Base-by-base conservation (phyloP, 768 basidiomycete genomes). In the Paxillus ammoniavirescens region DNA sequence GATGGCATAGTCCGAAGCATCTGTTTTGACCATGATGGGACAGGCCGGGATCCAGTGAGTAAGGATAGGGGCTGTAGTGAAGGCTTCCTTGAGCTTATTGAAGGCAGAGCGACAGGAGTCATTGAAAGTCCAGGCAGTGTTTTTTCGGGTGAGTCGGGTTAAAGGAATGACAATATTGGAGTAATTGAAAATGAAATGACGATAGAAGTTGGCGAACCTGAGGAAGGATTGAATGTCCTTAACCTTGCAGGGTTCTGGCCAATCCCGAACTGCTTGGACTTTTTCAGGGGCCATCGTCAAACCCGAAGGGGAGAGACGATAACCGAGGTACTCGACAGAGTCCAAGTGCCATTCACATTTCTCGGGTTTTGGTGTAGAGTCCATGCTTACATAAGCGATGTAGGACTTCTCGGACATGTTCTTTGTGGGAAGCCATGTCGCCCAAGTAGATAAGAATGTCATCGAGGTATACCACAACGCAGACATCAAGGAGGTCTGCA, bases 131-230 rank as follows among this genome's bases (percentile, higher is more conserved):
- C 43, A 64, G 0, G 51, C 48, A 21, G 49, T 31, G 37, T 49
- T 21, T 46, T 72, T 72, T 14, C 56, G 48, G 10, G 66, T 70
- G 8, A 73, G 61, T 1, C 41, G 38, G 14, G 59, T 72, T 8
- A 74, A 55, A 1, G 65, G 67, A 35, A 72, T 46, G 23, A 63
- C 59, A 40, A 72, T 68, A 18, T 53, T 15, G n/a, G 73, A 70
- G 61, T 67, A 77, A 35, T 64, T 50, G 28, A 52, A 38, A 30
- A 75, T 69, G 54, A 74, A 74, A 2, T 62, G 49, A 2, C 62
- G 49, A 45, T 72, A 71, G 62, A 71, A 72, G 41, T 72, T 71
- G 15, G 62, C 54, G 36, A 73, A 72, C 3, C 69, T 65, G 1
- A 70, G 54, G 57, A 68, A 69, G 2, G 65, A 65, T 43, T 65